These are phyloP conservation scores for Coemansia sp. DNA, from an alignment of 192 early-diverging fungal species.

Conservation along the genomic window DNA sequence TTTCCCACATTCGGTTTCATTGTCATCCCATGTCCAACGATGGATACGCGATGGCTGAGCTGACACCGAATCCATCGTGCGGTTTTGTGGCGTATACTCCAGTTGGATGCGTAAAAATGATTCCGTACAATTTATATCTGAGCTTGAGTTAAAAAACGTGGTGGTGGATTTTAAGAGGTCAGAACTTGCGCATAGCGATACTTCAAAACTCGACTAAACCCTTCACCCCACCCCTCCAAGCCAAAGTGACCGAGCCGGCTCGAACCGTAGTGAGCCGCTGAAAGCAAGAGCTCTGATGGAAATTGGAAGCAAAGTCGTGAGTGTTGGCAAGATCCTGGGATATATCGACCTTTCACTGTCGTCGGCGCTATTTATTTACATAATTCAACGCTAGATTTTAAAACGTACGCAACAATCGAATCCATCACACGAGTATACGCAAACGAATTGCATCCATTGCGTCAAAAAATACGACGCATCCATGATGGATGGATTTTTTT, in stretches of 20 bases:
- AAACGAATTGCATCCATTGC: background rate
- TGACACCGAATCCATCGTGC: slow-evolving; percentile 1
- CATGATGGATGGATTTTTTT: background rate
- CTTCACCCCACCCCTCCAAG: background rate
- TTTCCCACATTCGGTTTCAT: background rate
- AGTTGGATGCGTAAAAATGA: slow-evolving; percentile 1
- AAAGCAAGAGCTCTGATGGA: background rate
- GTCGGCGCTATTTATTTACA: slow-evolving; percentile 2
- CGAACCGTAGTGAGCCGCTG: background rate
- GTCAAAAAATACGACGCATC: background rate
- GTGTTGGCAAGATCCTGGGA: background rate
- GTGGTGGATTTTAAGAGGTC: slow-evolving; percentile 1
- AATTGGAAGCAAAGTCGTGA: background rate
- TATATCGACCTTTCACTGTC: slow-evolving; percentile 7
- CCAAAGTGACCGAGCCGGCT: background rate
- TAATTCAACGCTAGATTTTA: slow-evolving; percentile 7
- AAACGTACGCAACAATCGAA: slow-evolving; percentile 12
- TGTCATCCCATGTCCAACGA: background rate
- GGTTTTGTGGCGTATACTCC: background rate
- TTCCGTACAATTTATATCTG: slow-evolving; percentile 7
- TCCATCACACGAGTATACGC: slow-evolving; percentile 11
- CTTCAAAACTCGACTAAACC: background rate
- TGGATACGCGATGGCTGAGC: background rate
- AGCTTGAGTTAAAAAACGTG: slow-evolving; percentile 9
- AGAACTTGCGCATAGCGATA: background rate